A percentile compares a stretch with the other conserved stretches of the same genome.
These are phyloP conservation scores for Sphagnum contortum DNA, from an alignment of 225 moss, liverwort and hornwort genomes.

Conservation along the genomic window DNA sequence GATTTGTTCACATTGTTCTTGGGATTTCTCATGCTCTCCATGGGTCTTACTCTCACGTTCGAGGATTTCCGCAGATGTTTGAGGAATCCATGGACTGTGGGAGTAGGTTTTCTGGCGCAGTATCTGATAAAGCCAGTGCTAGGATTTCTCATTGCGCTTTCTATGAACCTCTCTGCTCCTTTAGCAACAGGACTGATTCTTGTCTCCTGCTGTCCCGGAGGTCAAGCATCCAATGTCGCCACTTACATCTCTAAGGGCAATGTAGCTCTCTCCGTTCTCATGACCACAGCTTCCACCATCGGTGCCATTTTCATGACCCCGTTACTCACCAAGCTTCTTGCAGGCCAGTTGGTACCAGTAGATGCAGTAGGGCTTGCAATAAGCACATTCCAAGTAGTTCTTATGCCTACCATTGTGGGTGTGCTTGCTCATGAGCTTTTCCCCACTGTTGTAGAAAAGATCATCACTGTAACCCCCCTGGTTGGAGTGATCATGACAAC, in stretches of 20 bases:
- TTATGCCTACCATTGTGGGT: constrained; percentile 84
- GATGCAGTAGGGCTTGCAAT: constrained; percentile 92
- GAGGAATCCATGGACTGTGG: constrained; percentile 98
- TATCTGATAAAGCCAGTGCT: constrained; percentile 79
- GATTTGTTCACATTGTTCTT: constrained; percentile 78
- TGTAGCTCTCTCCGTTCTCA: constrained; percentile 94
- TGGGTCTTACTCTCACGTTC: constrained; percentile 92
- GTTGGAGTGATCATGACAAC: constrained; percentile 94
- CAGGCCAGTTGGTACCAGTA: constrained; percentile 93
- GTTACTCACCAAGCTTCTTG: constrained; percentile 78
- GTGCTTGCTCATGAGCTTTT: constrained; percentile 86
- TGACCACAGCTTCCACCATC: constrained; percentile 98
- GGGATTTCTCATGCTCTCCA: constrained; percentile 93
- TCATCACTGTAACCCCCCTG: constrained; percentile 74
- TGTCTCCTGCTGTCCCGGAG: constrained; percentile 96
- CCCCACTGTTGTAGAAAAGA: constrained; percentile 80
- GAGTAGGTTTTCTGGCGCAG: constrained; percentile 97
- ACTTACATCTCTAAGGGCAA: constrained; percentile 99
- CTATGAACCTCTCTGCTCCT: constrained; percentile 83
- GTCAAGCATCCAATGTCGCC: constrained; percentile 97
- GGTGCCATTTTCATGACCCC: constrained; percentile 99
- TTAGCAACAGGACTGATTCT: constrained; percentile 90
- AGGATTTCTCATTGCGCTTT: constrained; percentile 78
- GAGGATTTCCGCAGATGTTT: constrained; percentile 81
- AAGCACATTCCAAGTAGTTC: constrained; percentile 97